Evolutionary conservation across 2,329 filamentous ascomycete genomes (phyloP), one percentile per base, ranked within the genome.

Genomic region (Phaeoacremonium minimum): DNA sequence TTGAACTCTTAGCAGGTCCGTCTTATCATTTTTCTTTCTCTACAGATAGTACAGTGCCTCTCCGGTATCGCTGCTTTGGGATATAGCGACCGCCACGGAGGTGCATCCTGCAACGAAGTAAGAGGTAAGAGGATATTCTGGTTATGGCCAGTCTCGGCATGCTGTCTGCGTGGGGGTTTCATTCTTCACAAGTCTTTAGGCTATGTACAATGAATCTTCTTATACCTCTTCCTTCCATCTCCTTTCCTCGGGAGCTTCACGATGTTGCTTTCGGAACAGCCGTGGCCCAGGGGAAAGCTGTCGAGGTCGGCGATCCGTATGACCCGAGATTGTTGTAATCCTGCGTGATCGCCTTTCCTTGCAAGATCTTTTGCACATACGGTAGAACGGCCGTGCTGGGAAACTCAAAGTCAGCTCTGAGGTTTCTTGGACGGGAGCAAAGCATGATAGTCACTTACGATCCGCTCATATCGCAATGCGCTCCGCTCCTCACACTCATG

Each of bases 381-480:
- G 68, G 67, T 32, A 71, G 47, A 7, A 73, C 58, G 37, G 64
- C 61, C n/a, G 61, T 55, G 32, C 62, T 66, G 42, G 18, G 15
- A 9, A 15, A 30, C 15, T 4, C 38, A 33, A 32, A 17, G 12
- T 30, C n/a, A 17, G 19, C 41, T 50, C 33, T 48, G 45, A 30
- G 18, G 15, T 30, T 15, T 17, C 18, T 6, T 28, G 17, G 30
- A 34, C 15, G 8, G 29, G 28, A 32, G n/a, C 29, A 30, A 60
- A n/a, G n/a, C n/a, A n/a, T n/a, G n/a, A n/a, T n/a, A n/a, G n/a
- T n/a, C n/a, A n/a, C 64, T 58, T 43, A 67, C 63, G 62, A 71
- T 32, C 69, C 69, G 34, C 60, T 65, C 55, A 65, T 61, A 43
- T 71, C 69, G 44, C 68, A 73, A 42, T 73, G 69, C 1, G 60